Evolutionary conservation across 75 land plant species (phyloP), one percentile per base, ranked within the genome.

Genomic region (Ceratopteris richardii): DNA sequence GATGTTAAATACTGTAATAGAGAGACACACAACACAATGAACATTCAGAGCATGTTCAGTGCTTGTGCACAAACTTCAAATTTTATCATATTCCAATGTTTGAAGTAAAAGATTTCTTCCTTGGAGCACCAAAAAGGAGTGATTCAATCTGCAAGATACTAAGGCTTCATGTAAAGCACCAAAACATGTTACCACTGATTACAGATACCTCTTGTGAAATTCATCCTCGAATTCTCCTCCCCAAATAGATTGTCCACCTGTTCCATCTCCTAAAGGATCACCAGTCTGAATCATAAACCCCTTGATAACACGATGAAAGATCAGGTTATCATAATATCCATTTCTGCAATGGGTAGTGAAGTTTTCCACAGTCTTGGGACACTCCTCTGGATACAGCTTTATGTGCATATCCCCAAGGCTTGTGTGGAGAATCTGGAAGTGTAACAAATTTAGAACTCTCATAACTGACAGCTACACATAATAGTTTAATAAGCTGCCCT

Each of bases 221-320:
- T 95, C 99, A 65, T 90, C 99, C 68, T 95, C 97, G 68, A 95
- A 95, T 58, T 95, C 99, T 63, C 95, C 75, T 48, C 99, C 99
- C 99, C 99, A 95, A 18, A 95, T 84, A 28, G 97, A 95, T 64
- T 95, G 99, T 2, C 99, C 99, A 53, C 99, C 99, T 62, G 99
- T 95, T 41, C 99, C 99, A 74, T 95, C 99, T 66, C 97, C 99
- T 29, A 90, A 73, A 48, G 99, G 99, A 74, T 95, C 99, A 41
- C 99, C 97, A 22, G 99, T 95, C 62, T 90, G 99, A 20, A 95
- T 67, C 99, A 95, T 95, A 69, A 95, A 95, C 30, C 99, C 99
- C 71, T 82, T 95, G 44, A 90, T 95, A 29, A 95, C 99, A 48
- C 97, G 80, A 47, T 95, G 99, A 54, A 95, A 95, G 29, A 90